phyloP scores from a whole-genome alignment of 2,329 filamentous ascomycete species.

The Botrytis pseudocinerea region DNA sequence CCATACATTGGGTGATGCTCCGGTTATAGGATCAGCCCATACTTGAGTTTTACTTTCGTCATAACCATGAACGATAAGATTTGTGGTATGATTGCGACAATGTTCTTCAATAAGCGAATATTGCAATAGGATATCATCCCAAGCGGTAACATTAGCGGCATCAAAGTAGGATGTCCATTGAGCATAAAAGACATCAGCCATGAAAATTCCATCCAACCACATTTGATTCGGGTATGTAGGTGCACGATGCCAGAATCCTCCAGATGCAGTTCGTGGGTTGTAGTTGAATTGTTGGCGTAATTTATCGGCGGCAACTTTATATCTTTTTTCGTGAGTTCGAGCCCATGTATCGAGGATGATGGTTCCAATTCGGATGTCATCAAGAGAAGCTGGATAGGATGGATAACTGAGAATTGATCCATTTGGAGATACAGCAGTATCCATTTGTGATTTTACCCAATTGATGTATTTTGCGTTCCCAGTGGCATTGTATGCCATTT shows the following conservation, averaged over 20 bases:
- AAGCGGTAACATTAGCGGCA: conserved; percentile 36
- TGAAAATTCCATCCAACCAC: conserved; percentile 56
- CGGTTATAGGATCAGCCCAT: conserved; percentile 43
- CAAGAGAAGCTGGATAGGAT: conserved; percentile 50
- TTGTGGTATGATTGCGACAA: conserved; percentile 32
- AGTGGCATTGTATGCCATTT: conserved; percentile 45
- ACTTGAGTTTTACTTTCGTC: conserved; percentile 41
- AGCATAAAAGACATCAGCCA: conserved; percentile 44
- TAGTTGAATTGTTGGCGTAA: conserved; percentile 50
- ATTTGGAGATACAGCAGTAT: conserved; percentile 49
- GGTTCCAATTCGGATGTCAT: conserved; percentile 53
- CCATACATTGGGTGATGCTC: conserved; percentile 44
- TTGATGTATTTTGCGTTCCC: conserved; percentile 47
- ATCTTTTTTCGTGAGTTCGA: conserved; percentile 48
- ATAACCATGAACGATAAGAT: conserved; percentile 43
- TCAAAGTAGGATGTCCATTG: conserved; percentile 32
- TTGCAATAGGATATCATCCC: conserved; percentile 38
- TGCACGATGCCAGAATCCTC: conserved; percentile 50
- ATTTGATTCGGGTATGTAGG: conserved; percentile 52
- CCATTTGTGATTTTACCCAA: conserved; percentile 50
- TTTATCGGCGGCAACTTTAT: conserved; percentile 49
- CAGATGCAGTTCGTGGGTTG: conserved; percentile 51
- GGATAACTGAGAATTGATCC: conserved; percentile 52
- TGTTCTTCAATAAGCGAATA: conserved; percentile 35
- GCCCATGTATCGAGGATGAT: conserved; percentile 22